Conservation (phyloP, 2,329 filamentous ascomycete genomes). For the Aspergillus versicolor region DNA sequence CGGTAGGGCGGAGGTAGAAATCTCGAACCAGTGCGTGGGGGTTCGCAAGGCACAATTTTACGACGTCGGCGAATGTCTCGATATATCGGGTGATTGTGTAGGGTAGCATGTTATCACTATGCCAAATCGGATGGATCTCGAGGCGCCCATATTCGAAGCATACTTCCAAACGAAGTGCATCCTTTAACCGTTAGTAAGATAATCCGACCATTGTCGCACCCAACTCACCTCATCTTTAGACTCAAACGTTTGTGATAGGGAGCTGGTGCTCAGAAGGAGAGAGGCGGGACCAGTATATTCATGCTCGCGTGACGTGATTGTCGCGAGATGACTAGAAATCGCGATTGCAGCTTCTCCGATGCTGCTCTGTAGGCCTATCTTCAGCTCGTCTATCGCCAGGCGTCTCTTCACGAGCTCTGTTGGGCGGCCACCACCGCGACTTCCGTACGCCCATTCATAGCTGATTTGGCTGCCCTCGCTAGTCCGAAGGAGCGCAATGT, state of each 20-base stretch:
- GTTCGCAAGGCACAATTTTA: constrained; percentile 36
- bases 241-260: constrained; percentile 19
- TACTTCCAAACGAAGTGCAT: constrained; percentile 33
- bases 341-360: constrained; percentile 26
- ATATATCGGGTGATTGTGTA: constrained; percentile 47
- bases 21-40: constrained; percentile 31
- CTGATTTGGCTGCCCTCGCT: constrained; percentile 38
- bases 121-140: constrained; percentile 44
- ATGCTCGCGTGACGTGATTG: constrained; percentile 3
- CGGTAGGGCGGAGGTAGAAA: constrained; percentile 30
- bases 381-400: constrained; percentile 34
- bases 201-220: not conserved
- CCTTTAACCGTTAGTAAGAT: constrained; percentile 21
- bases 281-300: not conserved
- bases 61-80: constrained; percentile 43
- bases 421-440: constrained; percentile 11
- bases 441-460: constrained; percentile 43
- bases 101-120: constrained; percentile 40
- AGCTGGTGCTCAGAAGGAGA: constrained; percentile 26
- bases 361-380: constrained; percentile 32
- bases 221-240: constrained; percentile 24
- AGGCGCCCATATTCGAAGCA: constrained; percentile 28
- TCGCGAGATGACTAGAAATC: constrained; percentile 27
- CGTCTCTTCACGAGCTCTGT: constrained; percentile 16
- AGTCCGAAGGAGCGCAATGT: constrained; percentile 45